Conservation (phyloP, 2,329 filamentous ascomycete genomes). For the Macrophomina pseudophaseolina region DNA sequence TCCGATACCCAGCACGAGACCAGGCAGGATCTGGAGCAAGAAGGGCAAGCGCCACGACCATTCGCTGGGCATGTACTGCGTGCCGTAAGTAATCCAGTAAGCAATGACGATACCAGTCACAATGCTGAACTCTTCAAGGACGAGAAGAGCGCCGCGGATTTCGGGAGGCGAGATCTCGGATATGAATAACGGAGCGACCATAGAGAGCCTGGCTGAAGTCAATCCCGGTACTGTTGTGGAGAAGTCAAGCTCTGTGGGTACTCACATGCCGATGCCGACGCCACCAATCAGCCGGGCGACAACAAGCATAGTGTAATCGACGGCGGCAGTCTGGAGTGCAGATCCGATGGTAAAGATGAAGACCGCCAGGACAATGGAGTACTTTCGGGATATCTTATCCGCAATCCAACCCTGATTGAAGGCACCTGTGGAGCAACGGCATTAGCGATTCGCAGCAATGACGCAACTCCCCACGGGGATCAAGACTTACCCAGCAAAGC, state of each 20-base stretch:
- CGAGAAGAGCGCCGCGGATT: constrained; percentile 56
- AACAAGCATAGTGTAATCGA: constrained; percentile 58
- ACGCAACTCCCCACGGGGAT: constrained; percentile 30
- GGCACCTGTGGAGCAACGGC: constrained; percentile 30
- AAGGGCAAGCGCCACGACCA: constrained; percentile 55
- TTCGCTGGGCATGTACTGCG: constrained; percentile 49
- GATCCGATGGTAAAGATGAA: constrained; percentile 58
- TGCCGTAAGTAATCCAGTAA: constrained; percentile 62
- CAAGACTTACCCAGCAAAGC: constrained; percentile 45
- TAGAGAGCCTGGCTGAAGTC: constrained; percentile 32
- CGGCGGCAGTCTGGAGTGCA: constrained; percentile 56
- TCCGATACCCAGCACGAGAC: constrained; percentile 45
- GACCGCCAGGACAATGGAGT: constrained; percentile 58
- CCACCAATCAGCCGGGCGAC: constrained; percentile 58
- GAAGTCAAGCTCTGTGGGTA: neutral
- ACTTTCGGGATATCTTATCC: constrained; percentile 59
- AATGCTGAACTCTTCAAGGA: constrained; percentile 54
- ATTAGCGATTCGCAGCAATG: constrained; percentile 33
- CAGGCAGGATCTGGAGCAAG: constrained; percentile 52
- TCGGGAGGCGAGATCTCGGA: constrained; percentile 58
- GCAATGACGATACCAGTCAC: constrained; percentile 56
- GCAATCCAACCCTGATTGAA: constrained; percentile 53
- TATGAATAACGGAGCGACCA: constrained; percentile 59
- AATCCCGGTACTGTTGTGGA: neutral
- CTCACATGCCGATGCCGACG: constrained; percentile 57